Evolutionary conservation across 2,329 filamentous ascomycete genomes (phyloP).

Genomic region (Fusarium newnesense): DNA sequence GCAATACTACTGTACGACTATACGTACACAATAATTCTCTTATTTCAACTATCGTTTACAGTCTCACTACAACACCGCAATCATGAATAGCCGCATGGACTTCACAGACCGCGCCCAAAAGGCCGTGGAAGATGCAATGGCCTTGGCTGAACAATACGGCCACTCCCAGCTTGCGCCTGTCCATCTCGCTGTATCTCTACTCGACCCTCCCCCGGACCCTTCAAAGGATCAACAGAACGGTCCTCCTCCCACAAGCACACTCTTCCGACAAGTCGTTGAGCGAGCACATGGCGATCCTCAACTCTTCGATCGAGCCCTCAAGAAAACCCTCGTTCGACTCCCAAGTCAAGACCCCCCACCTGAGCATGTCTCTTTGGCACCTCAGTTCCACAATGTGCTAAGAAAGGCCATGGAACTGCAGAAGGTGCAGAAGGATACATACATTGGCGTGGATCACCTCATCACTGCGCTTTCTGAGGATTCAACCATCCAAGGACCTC

Average conservation of each 20-base stretch:
- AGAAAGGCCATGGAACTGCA: constrained; percentile 88
- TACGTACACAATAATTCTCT: constrained; percentile 10
- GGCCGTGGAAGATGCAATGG: constrained; percentile 88
- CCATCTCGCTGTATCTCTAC: constrained; percentile 85
- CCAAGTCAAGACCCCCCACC: constrained; percentile 96
- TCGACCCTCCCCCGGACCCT: constrained; percentile 78
- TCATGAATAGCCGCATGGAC: constrained; percentile 82
- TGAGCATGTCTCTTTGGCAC: constrained; percentile 85
- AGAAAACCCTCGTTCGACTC: constrained; percentile 89
- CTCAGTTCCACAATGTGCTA: constrained; percentile 83
- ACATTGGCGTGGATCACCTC: constrained; percentile 92
- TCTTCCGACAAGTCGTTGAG: constrained; percentile 95
- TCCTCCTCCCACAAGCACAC: constrained; percentile 73
- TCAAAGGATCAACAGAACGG: constrained; percentile 87
- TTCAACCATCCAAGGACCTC: constrained; percentile 72
- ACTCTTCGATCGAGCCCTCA: constrained; percentile 85
- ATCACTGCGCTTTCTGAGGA: constrained; percentile 90
- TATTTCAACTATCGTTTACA: constrained; percentile 3
- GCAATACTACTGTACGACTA: constrained; percentile 15
- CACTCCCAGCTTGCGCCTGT: constrained; percentile 92
- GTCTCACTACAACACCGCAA: constrained; percentile 43
- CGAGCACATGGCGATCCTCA: constrained; percentile 93
- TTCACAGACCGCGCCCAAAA: constrained; percentile 95
- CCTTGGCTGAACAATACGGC: constrained; percentile 86
- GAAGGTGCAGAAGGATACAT: constrained; percentile 97